Evolutionary conservation across 495 filamentous ascomycete genomes (phyloP).

Genomic region (Aspergillus nidulans): DNA sequence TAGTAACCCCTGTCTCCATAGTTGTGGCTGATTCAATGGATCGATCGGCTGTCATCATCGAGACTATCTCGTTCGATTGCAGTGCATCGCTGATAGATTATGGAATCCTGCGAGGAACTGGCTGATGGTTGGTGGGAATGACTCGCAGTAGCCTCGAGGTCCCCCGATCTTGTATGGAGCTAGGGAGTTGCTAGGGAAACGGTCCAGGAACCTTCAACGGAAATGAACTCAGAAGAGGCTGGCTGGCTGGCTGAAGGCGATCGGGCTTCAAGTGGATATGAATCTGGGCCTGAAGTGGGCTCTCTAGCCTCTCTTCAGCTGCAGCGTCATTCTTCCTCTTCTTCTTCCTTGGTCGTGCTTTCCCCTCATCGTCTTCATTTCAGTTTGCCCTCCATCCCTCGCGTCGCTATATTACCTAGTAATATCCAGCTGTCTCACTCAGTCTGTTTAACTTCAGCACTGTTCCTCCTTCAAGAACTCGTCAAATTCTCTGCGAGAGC

Average conservation of each 20-base stretch:
- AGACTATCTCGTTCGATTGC: neutral
- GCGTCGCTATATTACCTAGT: neutral
- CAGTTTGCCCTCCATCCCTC: neutral
- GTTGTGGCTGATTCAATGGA: neutral
- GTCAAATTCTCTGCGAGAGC: neutral
- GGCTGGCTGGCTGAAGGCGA: constrained; percentile 1
- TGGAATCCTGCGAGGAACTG: neutral
- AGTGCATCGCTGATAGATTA: neutral
- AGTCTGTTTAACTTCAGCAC: neutral
- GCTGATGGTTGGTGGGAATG: neutral
- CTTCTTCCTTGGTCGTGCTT: neutral
- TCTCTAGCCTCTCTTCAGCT: neutral
- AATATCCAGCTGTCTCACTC: neutral
- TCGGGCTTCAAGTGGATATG: neutral
- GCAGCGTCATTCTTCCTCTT: neutral
- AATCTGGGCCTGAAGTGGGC: neutral
- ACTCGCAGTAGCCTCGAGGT: neutral
- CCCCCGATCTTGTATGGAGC: neutral
- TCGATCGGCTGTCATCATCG: neutral
- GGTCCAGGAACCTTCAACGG: neutral
- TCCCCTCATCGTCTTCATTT: neutral
- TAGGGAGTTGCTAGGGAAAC: constrained; percentile 37
- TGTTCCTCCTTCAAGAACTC: neutral
- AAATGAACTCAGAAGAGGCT: neutral
- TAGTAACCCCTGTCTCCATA: neutral